A percentile compares a stretch with the other conserved stretches of the same genome.
phyloP scores from a whole-genome alignment of 1,284 basidiomycete species.

The Moesziomyces sp. region DNA sequence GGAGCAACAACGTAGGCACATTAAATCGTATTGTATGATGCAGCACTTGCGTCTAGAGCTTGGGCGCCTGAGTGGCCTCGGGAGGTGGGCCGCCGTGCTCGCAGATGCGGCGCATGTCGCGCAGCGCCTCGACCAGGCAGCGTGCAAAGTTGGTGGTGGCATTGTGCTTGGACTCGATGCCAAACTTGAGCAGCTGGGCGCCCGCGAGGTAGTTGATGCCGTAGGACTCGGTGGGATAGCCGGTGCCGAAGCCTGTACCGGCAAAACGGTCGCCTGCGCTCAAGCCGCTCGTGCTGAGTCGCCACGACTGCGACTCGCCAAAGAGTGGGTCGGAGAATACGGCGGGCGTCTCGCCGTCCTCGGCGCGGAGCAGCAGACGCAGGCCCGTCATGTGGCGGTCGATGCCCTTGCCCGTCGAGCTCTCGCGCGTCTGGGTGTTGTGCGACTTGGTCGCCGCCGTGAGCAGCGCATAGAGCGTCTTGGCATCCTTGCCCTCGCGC shows the following conservation, averaged over 20 bases:
- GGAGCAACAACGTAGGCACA: no score
- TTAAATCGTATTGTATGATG: no score
- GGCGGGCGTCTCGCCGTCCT: constrained; percentile 55
- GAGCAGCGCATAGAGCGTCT: constrained; percentile 73
- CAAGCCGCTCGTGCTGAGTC: constrained; percentile 88
- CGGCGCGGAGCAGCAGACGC: constrained; percentile 70
- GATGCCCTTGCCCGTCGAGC: constrained; percentile 84
- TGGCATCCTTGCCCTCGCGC: constrained; percentile 74
- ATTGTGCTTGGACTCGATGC: constrained; percentile 89
- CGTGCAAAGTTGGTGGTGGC: constrained; percentile 79
- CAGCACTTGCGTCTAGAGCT: constrained; percentile 25
- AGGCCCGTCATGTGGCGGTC: constrained; percentile 93
- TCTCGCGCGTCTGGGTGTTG: constrained; percentile 79
- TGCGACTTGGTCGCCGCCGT: constrained; percentile 80
- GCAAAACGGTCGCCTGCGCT: constrained; percentile 87
- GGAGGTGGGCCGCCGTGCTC: constrained; percentile 66
- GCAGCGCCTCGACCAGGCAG: constrained; percentile 76
- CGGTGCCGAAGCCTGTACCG: constrained; percentile 80
- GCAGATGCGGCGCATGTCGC: constrained; percentile 77
- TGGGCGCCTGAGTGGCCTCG: constrained; percentile 40
- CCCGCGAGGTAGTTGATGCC: constrained; percentile 76
- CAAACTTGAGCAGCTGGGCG: constrained; percentile 86
- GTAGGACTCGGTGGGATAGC: constrained; percentile 56
- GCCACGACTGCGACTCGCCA: constrained; percentile 83
- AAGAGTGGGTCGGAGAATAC: constrained; percentile 77